Conservation (phyloP, 1,284 basidiomycete genomes). For the Trichosporon asahii region DNA sequence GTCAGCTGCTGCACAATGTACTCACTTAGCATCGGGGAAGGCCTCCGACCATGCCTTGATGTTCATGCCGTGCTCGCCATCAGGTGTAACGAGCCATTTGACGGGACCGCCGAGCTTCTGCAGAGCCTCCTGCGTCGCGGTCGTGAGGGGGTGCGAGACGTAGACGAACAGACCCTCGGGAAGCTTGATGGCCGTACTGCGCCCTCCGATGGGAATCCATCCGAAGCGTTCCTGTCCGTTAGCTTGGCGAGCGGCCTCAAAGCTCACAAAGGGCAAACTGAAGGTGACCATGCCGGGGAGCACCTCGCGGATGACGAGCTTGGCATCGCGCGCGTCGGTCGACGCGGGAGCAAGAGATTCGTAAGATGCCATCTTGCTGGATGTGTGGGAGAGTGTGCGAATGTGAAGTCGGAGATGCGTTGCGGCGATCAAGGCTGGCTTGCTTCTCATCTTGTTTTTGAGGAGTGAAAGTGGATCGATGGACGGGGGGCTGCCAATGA, state of each 20-base stretch:
- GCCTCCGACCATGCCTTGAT: conserved; percentile 55
- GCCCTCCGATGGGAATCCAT: conserved; percentile 69
- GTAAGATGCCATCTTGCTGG: conserved; percentile 15
- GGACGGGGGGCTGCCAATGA: neutral
- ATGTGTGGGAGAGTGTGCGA: neutral
- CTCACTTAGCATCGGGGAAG: conserved; percentile 69
- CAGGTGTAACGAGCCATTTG: conserved; percentile 58
- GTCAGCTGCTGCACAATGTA: neutral
- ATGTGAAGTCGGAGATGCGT: neutral
- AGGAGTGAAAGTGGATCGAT: neutral
- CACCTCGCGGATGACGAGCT: conserved; percentile 47
- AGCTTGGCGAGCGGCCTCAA: neutral
- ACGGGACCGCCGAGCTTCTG: conserved; percentile 69
- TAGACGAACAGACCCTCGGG: conserved; percentile 75
- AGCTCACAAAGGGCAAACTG: conserved; percentile 48
- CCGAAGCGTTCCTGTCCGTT: conserved; percentile 57
- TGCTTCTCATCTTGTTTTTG: neutral
- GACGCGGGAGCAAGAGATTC: conserved; percentile 24
- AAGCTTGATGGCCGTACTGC: conserved; percentile 78
- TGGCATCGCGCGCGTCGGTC: conserved; percentile 33
- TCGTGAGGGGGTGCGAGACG: conserved; percentile 74
- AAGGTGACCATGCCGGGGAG: conserved; percentile 49
- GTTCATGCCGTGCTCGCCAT: conserved; percentile 55
- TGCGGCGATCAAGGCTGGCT: neutral
- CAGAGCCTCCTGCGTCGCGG: conserved; percentile 67